A percentile compares a stretch with the other conserved stretches of the same genome.
Evolutionary conservation across 768 basidiomycete genomes (phyloP).

Genomic region (Trametes elegans): DNA sequence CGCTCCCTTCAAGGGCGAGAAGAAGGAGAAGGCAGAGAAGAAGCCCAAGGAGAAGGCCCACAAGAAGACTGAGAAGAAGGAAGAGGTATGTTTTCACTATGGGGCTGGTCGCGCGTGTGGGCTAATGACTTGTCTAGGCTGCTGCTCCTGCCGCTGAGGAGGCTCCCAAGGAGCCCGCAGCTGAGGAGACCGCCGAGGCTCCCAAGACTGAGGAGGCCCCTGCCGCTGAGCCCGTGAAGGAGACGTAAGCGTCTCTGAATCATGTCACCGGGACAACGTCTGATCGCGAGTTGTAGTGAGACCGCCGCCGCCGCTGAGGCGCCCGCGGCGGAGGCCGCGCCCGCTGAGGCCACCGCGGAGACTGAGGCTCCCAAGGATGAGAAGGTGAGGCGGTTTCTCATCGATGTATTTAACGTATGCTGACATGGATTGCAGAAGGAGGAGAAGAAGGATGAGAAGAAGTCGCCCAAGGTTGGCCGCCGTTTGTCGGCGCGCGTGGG

Average conservation of each 20-base stretch:
- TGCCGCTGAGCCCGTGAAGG: conserved; percentile 61
- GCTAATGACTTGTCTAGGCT: conserved; percentile 17
- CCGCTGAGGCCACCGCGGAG: conserved; percentile 33
- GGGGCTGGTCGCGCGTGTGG: background rate
- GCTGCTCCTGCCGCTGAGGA: conserved; percentile 41
- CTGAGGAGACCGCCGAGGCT: conserved; percentile 43
- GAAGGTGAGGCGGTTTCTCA: conserved; percentile 40
- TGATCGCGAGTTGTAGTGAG: conserved; percentile 39
- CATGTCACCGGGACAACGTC: background rate
- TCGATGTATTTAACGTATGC: background rate
- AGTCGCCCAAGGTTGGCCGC: conserved; percentile 64
- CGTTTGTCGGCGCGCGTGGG: conserved; percentile 82
- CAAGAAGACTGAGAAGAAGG: conserved; percentile 84
- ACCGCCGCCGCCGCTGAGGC: conserved; percentile 38
- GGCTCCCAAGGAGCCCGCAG: conserved; percentile 38
- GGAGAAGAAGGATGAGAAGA: conserved; percentile 41
- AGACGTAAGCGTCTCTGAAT: conserved; percentile 51
- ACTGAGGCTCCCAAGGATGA: conserved; percentile 59
- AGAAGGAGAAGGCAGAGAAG: conserved; percentile 53
- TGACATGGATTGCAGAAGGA: conserved; percentile 47
- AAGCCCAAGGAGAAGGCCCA: conserved; percentile 65
- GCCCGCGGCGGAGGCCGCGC: conserved; percentile 32
- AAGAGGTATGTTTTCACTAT: conserved; percentile 38
- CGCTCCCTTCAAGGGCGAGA: conserved; percentile 63
- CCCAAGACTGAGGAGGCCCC: conserved; percentile 30